Conservation (phyloP, 257 asterid species). For the Nicotiana benthamiana region DNA sequence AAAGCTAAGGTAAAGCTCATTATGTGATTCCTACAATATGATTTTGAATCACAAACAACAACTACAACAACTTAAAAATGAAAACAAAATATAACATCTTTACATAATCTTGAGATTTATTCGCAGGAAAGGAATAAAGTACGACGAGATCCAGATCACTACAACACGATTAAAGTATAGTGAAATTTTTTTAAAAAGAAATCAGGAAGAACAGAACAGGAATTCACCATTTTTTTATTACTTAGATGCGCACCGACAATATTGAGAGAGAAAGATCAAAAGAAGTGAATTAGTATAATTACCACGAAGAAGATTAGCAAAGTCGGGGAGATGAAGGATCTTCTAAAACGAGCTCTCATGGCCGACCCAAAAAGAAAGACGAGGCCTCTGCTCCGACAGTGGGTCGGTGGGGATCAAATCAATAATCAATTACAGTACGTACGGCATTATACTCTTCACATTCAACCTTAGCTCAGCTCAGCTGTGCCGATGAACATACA, state of each 20-base stretch:
- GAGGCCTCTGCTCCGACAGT: not conserved
- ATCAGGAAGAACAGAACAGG: not conserved
- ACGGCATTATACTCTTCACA: not conserved
- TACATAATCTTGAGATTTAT: too few relatives aligned
- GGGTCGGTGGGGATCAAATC: not conserved
- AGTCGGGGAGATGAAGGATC: not conserved
- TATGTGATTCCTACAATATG: not conserved
- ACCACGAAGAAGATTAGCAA: not conserved
- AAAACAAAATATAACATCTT: too few relatives aligned
- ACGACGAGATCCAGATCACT: not conserved
- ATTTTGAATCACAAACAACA: not conserved
- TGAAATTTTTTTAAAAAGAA: too few relatives aligned
- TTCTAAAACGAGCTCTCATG: conserved; percentile 2
- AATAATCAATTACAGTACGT: not conserved
- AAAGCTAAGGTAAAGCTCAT: not conserved
- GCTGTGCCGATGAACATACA: not conserved
- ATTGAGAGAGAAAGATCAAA: not conserved
- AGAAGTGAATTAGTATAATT: conserved; percentile 13
- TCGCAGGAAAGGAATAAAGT: too few relatives aligned
- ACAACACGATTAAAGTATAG: not conserved
- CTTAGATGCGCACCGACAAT: not conserved
- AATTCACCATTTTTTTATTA: too few relatives aligned
- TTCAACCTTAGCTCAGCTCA: not conserved
- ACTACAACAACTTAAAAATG: not conserved
- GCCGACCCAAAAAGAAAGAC: not conserved